phyloP scores from a whole-genome alignment of 148 eudicot species.

The Salicornia ramosissima region DNA sequence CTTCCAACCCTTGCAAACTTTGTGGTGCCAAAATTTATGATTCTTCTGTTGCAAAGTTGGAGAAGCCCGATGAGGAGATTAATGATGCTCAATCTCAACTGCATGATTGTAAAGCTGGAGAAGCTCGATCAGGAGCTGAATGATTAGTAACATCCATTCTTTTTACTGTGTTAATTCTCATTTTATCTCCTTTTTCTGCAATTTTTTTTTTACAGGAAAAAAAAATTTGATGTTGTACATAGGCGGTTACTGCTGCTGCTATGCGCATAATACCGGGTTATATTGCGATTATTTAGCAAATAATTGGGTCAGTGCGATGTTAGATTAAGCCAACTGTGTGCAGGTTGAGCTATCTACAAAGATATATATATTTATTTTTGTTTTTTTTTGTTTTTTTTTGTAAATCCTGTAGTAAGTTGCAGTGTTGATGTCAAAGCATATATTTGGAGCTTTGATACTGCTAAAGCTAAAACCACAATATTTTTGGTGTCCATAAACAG shows the following conservation, averaged over 20 bases:
- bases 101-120: no score
- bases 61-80: constrained; percentile 28
- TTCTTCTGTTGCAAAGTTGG: constrained; percentile 27
- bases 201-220: constrained; percentile 13
- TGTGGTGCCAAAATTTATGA: constrained; percentile 41
- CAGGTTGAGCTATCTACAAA: constrained; percentile 24
- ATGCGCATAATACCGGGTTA: constrained; percentile 30
- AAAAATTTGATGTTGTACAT: constrained; percentile 40
- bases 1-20: constrained; percentile 67
- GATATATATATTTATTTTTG: no score
- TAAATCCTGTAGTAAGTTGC: constrained; percentile 21
- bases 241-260: constrained; percentile 23
- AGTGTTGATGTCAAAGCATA: constrained; percentile 8
- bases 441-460: constrained; percentile 6
- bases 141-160: constrained; percentile 9
- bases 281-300: constrained; percentile 51
- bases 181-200: not conserved
- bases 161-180: not conserved
- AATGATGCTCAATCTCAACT: constrained; percentile 18
- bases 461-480: not conserved
- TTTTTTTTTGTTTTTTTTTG: not conserved
- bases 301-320: constrained; percentile 33
- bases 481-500: not conserved
- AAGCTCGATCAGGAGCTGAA: no score
- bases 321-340: constrained; percentile 17